phyloP scores from a whole-genome alignment of 2,329 filamentous ascomycete genomes.

The Diplodia scrobiculata region DNA sequence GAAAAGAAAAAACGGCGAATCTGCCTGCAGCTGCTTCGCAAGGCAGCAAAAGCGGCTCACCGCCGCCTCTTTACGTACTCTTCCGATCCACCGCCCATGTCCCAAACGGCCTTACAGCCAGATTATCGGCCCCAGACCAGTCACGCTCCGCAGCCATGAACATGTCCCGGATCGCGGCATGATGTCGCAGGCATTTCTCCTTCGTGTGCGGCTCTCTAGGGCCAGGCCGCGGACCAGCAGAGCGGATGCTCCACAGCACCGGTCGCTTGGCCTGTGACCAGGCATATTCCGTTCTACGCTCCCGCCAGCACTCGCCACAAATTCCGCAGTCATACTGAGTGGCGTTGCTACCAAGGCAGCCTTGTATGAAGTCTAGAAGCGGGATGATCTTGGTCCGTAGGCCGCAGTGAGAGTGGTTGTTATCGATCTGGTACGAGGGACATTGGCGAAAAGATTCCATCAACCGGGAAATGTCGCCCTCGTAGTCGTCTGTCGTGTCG shows the following conservation, averaged over 20 bases:
- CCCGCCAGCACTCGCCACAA: conserved; percentile 51
- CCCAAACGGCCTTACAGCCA: neutral
- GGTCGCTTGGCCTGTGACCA: conserved; percentile 52
- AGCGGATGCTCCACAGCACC: conserved; percentile 44
- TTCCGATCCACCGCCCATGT: conserved; percentile 10
- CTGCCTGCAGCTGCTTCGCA: neutral
- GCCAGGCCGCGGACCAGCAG: conserved; percentile 1
- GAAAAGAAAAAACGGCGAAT: neutral
- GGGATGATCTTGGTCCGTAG: conserved; percentile 66
- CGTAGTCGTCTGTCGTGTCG: conserved; percentile 53
- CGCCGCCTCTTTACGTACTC: neutral
- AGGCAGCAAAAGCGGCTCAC: neutral
- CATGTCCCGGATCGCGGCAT: conserved; percentile 38
- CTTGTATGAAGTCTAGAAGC: conserved; percentile 64
- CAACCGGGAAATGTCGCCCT: conserved; percentile 63
- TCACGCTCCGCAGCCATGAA: conserved; percentile 46
- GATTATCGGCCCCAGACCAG: conserved; percentile 34
- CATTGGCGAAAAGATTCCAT: conserved; percentile 65
- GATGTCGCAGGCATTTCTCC: conserved; percentile 2
- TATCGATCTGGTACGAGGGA: conserved; percentile 73
- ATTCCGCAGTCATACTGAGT: conserved; percentile 45
- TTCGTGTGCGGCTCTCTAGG: conserved; percentile 7
- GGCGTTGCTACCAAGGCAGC: conserved; percentile 39
- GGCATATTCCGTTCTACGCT: conserved; percentile 45
- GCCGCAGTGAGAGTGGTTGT: conserved; percentile 72